Conservation (phyloP, 2,329 filamentous ascomycete genomes). For the Graphilbum fragrans region DNA sequence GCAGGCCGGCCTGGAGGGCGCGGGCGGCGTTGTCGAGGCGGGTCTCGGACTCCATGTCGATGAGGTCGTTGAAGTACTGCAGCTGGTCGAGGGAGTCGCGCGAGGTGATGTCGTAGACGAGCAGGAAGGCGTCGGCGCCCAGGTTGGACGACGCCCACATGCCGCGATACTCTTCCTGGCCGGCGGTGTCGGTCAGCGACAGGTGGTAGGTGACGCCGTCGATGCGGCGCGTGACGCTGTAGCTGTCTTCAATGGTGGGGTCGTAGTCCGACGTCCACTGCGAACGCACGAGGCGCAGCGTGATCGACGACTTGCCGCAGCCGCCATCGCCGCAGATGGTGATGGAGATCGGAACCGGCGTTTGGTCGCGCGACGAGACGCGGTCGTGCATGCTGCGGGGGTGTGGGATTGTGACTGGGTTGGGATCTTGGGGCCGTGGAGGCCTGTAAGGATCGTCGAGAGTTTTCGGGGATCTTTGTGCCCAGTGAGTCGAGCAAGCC, state of each 20-base stretch:
- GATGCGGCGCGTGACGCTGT: conserved; percentile 68
- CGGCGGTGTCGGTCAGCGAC: conserved; percentile 69
- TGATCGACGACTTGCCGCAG: conserved; percentile 77
- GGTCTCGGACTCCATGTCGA: conserved; percentile 70
- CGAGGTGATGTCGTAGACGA: conserved; percentile 80
- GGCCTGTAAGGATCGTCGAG: too few species aligned
- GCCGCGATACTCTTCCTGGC: conserved; percentile 81
- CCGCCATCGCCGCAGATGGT: conserved; percentile 82
- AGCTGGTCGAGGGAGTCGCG: conserved; percentile 56
- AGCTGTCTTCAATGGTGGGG: conserved; percentile 73
- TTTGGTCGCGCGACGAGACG: conserved; percentile 15
- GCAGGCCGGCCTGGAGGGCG: conserved; percentile 30
- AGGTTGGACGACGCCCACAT: conserved; percentile 77
- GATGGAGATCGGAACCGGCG: conserved; percentile 52
- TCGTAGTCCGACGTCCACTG: conserved; percentile 80
- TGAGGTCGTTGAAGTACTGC: conserved; percentile 69
- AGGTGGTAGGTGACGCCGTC: conserved; percentile 74
- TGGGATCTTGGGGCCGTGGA: too few species aligned
- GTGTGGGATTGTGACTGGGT: too few species aligned
- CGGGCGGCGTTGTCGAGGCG: conserved; percentile 50
- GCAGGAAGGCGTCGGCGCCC: conserved; percentile 67
- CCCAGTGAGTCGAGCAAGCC: too few species aligned
- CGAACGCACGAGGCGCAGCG: conserved; percentile 66
- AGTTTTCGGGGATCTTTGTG: too few species aligned
- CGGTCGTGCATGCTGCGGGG: background rate